These are phyloP conservation scores for Diaporthe citri DNA, from an alignment of 2,329 filamentous ascomycete species.

Conservation along the genomic window DNA sequence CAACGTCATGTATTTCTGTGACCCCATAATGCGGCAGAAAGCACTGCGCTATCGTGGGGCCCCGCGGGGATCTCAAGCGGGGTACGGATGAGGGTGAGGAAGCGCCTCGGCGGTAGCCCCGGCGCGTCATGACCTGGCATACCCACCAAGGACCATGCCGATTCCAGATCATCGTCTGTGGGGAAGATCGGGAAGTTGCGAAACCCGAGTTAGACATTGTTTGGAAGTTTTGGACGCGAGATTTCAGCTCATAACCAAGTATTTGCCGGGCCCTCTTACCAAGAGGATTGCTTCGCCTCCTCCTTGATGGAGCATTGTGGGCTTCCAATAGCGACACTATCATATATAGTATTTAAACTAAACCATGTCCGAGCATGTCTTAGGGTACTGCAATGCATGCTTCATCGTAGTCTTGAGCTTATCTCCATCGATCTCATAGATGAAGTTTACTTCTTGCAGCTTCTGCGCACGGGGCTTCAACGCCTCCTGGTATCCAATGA, in stretches of 20 bases:
- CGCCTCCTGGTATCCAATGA: conserved; percentile 42
- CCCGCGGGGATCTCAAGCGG: conserved; percentile 17
- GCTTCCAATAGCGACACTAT: neutral
- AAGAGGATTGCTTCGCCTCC: neutral
- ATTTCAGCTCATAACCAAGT: neutral
- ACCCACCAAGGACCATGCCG: neutral
- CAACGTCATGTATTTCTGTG: conserved; percentile 4
- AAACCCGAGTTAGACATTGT: neutral
- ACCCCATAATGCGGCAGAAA: neutral
- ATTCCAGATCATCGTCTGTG: neutral
- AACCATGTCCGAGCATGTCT: conserved; percentile 52
- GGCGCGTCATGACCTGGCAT: conserved; percentile 6
- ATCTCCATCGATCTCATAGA: conserved; percentile 41
- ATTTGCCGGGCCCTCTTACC: neutral
- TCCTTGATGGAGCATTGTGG: neutral
- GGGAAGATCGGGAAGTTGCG: neutral
- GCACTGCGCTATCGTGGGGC: neutral
- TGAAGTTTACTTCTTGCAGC: conserved; percentile 42
- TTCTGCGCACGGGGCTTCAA: conserved; percentile 40
- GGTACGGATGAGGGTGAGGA: conserved; percentile 21
- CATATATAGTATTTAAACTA: neutral
- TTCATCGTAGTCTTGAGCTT: conserved; percentile 54
- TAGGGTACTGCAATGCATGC: conserved; percentile 54
- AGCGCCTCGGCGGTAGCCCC: neutral
- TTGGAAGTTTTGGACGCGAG: neutral